Conservation (phyloP, 2,329 filamentous ascomycete species). For the Fusarium chaquense region DNA sequence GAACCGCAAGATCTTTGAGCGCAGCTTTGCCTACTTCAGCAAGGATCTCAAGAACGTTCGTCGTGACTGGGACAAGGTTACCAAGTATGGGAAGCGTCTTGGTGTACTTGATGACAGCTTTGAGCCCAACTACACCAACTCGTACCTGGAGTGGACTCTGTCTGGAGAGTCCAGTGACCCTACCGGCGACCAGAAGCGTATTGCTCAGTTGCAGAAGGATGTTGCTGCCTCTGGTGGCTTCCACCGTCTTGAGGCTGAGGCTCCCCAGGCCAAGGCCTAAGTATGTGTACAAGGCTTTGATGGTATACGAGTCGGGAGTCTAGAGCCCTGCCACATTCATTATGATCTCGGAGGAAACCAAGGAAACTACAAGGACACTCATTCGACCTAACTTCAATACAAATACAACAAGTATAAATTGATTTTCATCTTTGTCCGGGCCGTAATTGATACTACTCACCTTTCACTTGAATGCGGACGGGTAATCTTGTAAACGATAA, state of each 20-base stretch:
- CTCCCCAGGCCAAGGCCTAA: constrained; percentile 37
- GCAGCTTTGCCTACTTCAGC: constrained; percentile 81
- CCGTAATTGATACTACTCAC: background rate
- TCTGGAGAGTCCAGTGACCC: constrained; percentile 75
- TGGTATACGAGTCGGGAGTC: background rate
- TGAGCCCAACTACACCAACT: constrained; percentile 79
- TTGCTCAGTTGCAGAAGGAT: constrained; percentile 75
- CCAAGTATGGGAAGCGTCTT: constrained; percentile 79
- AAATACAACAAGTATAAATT: constrained; percentile 25
- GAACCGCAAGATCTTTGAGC: constrained; percentile 84
- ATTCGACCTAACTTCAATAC: constrained; percentile 5
- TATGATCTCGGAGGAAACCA: constrained; percentile 18
- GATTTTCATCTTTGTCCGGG: background rate
- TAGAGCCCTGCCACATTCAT: constrained; percentile 25
- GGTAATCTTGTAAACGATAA: background rate
- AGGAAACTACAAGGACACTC: constrained; percentile 26
- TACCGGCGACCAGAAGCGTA: constrained; percentile 78
- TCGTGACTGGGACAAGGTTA: constrained; percentile 83
- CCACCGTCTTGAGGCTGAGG: constrained; percentile 57
- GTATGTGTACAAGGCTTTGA: background rate
- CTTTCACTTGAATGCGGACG: constrained; percentile 9
- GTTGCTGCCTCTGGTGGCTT: constrained; percentile 76
- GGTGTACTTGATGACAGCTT: constrained; percentile 74
- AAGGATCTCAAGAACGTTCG: constrained; percentile 79
- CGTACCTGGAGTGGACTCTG: constrained; percentile 74